Evolutionary conservation across 2,329 filamentous ascomycete species (phyloP).

Genomic region (Fusarium sp.): DNA sequence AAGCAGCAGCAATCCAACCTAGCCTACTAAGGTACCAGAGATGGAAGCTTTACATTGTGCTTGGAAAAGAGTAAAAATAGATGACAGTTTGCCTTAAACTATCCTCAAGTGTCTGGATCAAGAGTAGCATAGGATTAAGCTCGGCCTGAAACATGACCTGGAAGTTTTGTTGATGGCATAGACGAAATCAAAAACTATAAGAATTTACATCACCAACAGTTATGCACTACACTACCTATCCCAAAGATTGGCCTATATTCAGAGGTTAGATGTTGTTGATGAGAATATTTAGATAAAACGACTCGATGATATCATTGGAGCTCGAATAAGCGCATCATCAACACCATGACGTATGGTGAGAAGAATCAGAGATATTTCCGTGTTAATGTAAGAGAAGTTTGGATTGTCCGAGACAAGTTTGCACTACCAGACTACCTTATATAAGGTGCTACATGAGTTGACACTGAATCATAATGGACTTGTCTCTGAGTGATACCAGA

Average conservation of each 20-base stretch:
- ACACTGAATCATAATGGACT: neutral
- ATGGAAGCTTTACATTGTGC: neutral
- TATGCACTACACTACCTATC: neutral
- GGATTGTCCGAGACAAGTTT: slow-evolving; percentile 7
- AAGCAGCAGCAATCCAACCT: neutral
- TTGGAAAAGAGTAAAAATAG: neutral
- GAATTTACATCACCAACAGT: neutral
- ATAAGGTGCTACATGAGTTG: neutral
- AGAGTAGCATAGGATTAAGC: neutral
- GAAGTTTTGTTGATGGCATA: neutral
- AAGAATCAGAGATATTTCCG: neutral
- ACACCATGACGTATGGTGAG: neutral
- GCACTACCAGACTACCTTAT: neutral
- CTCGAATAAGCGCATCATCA: neutral
- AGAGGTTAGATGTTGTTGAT: neutral
- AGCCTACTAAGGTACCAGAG: neutral
- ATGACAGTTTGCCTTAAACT: neutral
- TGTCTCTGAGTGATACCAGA: neutral
- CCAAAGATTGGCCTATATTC: neutral
- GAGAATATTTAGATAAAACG: neutral
- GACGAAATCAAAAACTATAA: neutral
- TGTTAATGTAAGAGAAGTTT: neutral
- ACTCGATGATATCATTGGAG: neutral
- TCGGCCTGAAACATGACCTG: neutral
- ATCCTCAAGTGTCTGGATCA: neutral